These are phyloP conservation scores for Annulohypoxylon truncatum DNA, from an alignment of 2,329 filamentous ascomycete species.

Conservation along the genomic window DNA sequence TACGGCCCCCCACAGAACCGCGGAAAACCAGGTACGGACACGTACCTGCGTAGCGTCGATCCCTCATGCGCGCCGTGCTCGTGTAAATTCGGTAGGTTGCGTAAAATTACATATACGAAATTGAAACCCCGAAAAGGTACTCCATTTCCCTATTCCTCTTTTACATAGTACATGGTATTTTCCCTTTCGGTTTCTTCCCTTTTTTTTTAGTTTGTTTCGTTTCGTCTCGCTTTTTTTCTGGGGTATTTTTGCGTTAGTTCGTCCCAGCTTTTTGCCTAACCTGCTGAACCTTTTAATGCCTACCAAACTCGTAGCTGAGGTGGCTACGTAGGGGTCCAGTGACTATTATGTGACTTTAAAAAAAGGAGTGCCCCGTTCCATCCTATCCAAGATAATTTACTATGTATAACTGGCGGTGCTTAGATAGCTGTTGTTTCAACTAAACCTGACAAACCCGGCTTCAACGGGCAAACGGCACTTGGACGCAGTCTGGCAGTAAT, in stretches of 20 bases:
- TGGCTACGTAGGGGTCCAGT: no score
- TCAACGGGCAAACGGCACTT: neutral
- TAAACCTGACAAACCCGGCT: neutral
- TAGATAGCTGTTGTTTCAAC: no score
- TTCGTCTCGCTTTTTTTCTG: neutral
- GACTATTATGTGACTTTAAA: no score
- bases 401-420: neutral
- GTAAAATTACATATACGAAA: conserved; percentile 14
- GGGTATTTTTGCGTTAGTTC: neutral
- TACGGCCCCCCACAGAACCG: neutral
- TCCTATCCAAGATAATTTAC: neutral
- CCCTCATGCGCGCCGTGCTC: neutral
- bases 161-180: no score
- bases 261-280: neutral
- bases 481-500: neutral
- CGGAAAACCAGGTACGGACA: conserved; percentile 20
- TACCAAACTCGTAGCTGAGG: neutral
- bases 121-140: neutral
- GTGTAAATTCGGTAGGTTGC: conserved; percentile 2
- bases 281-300: neutral
- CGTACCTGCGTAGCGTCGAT: conserved; percentile 4
- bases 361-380: no score
- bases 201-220: neutral
- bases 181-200: neutral
- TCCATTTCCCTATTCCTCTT: no score